Evolutionary conservation across 1,284 basidiomycete species (phyloP), one percentile per base, ranked within the genome.

Genomic region (Pterulicium gracile): DNA sequence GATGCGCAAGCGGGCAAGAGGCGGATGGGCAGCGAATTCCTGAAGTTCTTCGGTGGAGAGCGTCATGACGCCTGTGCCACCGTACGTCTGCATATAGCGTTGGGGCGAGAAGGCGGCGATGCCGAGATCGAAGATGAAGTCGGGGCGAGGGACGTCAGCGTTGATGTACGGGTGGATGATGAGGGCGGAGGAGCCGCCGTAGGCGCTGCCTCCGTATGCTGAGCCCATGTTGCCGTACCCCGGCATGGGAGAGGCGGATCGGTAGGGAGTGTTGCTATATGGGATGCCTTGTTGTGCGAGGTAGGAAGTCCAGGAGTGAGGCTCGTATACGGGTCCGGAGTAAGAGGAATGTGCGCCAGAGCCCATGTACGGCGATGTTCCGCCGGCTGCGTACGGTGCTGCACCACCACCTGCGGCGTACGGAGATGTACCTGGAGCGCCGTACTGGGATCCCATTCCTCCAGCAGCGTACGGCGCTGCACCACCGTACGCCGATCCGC

Each of bases 101-200:
- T 41, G 39, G 39, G 39, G 39, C 7, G 18, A 20, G n/a, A 41
- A 20, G 7, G 7, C 10, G 39, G 39, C 7, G 19, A 10, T 7
- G 10, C n/a, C 39, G 39, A 41, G 39, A 19, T 41, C 19, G 39
- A 41, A 41, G 19, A 41, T 10, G 39, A 41, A 41, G 39, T 41
- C 39, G 27, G 27, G 27, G n/a, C 27, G 27, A 32, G 27, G 27
- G 27, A 32, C 27, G 27, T 32, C 27, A n/a, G 27, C 27, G 27
- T 32, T 32, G 27, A 32, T 32, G 27, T 32, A 32, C n/a, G 27
- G 27, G n/a, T 32, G 27, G 27, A 32, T 32, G 27, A 32, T 32
- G 7, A 32, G 27, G n/a, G 10, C 10, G 27, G 27, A 32, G 7
- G 7, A 7, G 27, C 10, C 27, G n/a, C 27, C 27, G 27, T 32